phyloP scores from a whole-genome alignment of 176 grass and related monocot genomes.

The Thalia dealbata region DNA sequence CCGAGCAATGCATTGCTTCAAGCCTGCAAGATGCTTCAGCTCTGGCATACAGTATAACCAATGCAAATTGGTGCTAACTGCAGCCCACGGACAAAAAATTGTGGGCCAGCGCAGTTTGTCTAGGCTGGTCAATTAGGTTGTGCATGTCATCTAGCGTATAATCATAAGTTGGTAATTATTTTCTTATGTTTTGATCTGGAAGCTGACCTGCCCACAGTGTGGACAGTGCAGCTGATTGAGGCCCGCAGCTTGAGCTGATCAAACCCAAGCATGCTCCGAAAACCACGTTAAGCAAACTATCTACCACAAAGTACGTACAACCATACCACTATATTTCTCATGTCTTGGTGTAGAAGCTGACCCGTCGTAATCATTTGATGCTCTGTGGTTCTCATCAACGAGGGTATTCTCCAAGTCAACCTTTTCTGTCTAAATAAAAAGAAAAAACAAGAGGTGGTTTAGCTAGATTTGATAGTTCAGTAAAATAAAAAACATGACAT shows the following conservation, averaged over 20 bases:
- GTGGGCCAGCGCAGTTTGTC: too few species aligned
- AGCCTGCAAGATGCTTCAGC: not conserved
- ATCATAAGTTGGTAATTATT: too few species aligned
- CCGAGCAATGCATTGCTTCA: too few species aligned
- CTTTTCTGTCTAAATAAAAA: slow-evolving; percentile 94
- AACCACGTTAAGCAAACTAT: slow-evolving; percentile 22
- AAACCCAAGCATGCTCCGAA: too few species aligned
- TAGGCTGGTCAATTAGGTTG: too few species aligned
- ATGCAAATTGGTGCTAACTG: not conserved
- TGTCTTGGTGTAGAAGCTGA: slow-evolving; percentile 63
- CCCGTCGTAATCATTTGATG: slow-evolving; percentile 63
- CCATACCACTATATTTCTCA: slow-evolving; percentile 94
- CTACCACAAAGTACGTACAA: slow-evolving; percentile 27
- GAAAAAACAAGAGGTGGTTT: slow-evolving; percentile 6
- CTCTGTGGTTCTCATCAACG: slow-evolving; percentile 94
- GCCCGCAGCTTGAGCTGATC: too few species aligned
- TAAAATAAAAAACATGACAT: not conserved
- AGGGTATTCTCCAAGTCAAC: slow-evolving; percentile 99
- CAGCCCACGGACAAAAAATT: too few species aligned
- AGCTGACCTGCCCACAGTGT: too few species aligned
- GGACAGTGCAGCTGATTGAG: too few species aligned
- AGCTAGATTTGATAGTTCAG: not conserved
- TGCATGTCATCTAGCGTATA: too few species aligned
- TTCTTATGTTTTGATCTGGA: too few species aligned
- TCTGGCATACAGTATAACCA: not conserved